Evolutionary conservation across 208 protist species (phyloP), one percentile per base, ranked within the genome.

Genomic region (Leishmania turanica): DNA sequence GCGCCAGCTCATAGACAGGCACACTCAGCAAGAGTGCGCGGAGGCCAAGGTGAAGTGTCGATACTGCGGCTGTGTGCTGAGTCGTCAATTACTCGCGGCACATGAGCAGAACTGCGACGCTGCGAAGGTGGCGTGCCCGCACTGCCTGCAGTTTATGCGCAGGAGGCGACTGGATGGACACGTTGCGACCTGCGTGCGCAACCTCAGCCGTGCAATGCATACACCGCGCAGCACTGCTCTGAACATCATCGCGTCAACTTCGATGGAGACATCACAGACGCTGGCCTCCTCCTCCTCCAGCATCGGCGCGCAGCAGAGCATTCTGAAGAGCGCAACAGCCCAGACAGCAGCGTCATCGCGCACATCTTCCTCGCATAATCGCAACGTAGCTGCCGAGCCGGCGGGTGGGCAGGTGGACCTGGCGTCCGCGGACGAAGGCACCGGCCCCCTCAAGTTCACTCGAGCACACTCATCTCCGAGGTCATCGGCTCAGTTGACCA

Each of bases 71-170:
- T 49, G 47, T 17, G 40, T 80, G 77, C 81, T 96, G 54, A 81
- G 81, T 3, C 89, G 92, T 2, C 77, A 89, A 73, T 64, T 51
- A 17, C 81, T 96, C n/a, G 80, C 77, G 1, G 80, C 87, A 3
- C 93, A 96, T 70, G 93, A 95, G 83, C 81, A 83, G 68, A 84
- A 53, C 56, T 96, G 93, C 79, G 90, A 93, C 24, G 83, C 87
- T 58, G 92, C 90, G 90, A 91, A 87, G 70, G 77, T 96, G 13
- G 84, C 88, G 0, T 96, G 93, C 72, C 58, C 80, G 0, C 85
- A 82, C 68, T 96, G 93, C 74, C 82, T 94, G 66, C 84, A 90
- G 79, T 92, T 91, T 60, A 77, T 96, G 31, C 78, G 89, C 5
- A 88, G 87, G 73, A 83, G 77, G 34, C 68, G 81, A 13, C 64